Conservation (phyloP, 2,329 filamentous ascomycete species). For the Fusarium sarcochroum region DNA sequence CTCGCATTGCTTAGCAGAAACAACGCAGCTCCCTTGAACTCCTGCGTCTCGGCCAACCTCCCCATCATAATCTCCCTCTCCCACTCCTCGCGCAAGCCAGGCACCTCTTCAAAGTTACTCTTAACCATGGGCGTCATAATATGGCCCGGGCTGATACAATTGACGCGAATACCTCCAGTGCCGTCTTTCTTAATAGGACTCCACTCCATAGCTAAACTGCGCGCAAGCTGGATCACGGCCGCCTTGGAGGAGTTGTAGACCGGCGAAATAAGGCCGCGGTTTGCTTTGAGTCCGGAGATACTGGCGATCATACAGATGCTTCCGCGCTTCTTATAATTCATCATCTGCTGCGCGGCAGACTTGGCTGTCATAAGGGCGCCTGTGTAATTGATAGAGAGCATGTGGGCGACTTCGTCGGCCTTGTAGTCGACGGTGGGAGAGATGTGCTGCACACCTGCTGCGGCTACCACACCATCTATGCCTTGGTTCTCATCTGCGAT, state of each 20-base stretch:
- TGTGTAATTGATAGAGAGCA: conserved; percentile 87
- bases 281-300: conserved; percentile 78
- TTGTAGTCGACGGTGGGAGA: conserved; percentile 85
- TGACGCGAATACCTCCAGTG: conserved; percentile 79
- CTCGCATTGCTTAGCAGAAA: conserved; percentile 80
- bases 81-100: conserved; percentile 78
- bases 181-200: conserved; percentile 55
- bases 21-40: conserved; percentile 80
- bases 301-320: conserved; percentile 77
- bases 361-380: conserved; percentile 89
- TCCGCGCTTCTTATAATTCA: conserved; percentile 69
- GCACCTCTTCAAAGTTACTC: conserved; percentile 80
- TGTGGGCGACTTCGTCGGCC: conserved; percentile 79
- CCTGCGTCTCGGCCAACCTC: conserved; percentile 74
- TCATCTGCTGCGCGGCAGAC: conserved; percentile 83
- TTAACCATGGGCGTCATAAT: conserved; percentile 88
- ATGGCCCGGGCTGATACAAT: conserved; percentile 85
- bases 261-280: conserved; percentile 68
- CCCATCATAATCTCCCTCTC: conserved; percentile 88
- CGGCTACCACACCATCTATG: conserved; percentile 82
- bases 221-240: conserved; percentile 78
- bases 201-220: conserved; percentile 82
- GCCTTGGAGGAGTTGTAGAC: conserved; percentile 87
- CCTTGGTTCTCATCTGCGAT: conserved; percentile 80
- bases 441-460: conserved; percentile 83